phyloP scores from a whole-genome alignment of 768 basidiomycete genomes.

The Tylopilus sp. region DNA sequence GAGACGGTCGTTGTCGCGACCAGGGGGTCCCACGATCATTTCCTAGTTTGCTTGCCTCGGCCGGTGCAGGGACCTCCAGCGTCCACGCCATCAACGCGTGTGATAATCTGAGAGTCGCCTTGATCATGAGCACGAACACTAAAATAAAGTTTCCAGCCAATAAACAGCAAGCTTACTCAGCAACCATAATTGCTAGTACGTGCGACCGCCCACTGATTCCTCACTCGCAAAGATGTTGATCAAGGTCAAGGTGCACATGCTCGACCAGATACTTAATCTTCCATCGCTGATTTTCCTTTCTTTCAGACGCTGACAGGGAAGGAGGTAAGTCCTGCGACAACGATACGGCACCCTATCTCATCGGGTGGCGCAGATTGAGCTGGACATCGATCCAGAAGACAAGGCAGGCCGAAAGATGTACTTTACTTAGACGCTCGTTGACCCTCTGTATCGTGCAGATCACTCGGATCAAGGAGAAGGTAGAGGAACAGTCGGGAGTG shows the following conservation, averaged over 20 bases:
- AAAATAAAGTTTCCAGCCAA: no score
- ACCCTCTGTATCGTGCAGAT: conserved; percentile 50
- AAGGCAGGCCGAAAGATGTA: conserved; percentile 47
- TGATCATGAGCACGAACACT: no score
- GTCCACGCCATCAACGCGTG: no score
- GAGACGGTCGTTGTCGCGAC: no score
- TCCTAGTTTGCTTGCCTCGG: neutral
- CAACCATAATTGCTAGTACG: neutral
- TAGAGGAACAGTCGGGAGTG: conserved; percentile 97
- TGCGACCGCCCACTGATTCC: neutral
- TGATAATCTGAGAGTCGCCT: no score
- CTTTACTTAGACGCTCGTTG: neutral
- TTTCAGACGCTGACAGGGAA: conserved; percentile 73
- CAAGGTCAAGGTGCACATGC: conserved; percentile 21
- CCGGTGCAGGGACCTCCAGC: neutral
- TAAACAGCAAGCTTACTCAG: conserved; percentile 15
- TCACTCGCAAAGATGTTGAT: conserved; percentile 22
- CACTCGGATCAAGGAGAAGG: conserved; percentile 92
- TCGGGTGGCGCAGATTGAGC: conserved; percentile 65
- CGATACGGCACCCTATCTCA: conserved; percentile 2
- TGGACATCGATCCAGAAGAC: conserved; percentile 90
- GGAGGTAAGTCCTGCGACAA: conserved; percentile 56
- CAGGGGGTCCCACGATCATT: neutral
- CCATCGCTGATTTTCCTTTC: neutral
- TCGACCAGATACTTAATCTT: neutral